Evolutionary conservation across 148 eudicot genomes (phyloP).

Genomic region (Rhododendron kiyosumense): DNA sequence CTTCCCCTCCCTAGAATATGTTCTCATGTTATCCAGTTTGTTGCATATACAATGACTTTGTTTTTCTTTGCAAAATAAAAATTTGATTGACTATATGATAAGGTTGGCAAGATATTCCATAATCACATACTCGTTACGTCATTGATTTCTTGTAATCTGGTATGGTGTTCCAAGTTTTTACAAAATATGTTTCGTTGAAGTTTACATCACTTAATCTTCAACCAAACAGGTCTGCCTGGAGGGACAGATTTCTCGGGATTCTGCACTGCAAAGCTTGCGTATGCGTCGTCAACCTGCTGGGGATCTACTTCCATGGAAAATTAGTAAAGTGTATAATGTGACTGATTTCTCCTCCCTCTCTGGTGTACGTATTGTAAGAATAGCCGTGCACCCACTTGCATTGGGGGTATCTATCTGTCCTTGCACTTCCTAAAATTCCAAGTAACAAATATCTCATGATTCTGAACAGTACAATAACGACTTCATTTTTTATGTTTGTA

Average conservation of each 20-base stretch:
- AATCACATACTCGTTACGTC: not conserved
- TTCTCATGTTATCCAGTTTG: not conserved
- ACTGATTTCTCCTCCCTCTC: conserved; percentile 72
- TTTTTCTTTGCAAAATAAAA: not conserved
- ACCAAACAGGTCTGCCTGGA: conserved; percentile 63
- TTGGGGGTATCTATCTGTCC: conserved; percentile 49
- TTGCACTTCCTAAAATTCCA: not conserved
- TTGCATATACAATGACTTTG: not conserved
- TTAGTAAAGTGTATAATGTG: conserved; percentile 63
- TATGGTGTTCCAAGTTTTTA: not conserved
- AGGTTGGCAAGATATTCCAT: not conserved
- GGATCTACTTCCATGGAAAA: conserved; percentile 97
- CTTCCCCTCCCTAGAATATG: not conserved
- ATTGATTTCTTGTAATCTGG: not conserved
- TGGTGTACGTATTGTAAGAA: conserved; percentile 88
- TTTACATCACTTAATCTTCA: not conserved
- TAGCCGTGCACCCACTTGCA: conserved; percentile 89
- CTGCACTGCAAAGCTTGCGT: conserved; percentile 60
- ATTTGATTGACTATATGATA: not conserved
- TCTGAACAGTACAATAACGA: not conserved
- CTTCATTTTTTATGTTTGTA: conserved; percentile 20
- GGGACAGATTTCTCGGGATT: conserved; percentile 71
- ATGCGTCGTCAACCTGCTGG: conserved; percentile 66
- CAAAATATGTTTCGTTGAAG: not conserved
- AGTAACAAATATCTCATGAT: not conserved